Percentiles rank a stretch among this genome's conserved stretches.
These are phyloP conservation scores for Leccinum huronense DNA, from an alignment of 1,284 basidiomycete species.

Conservation along the genomic window DNA sequence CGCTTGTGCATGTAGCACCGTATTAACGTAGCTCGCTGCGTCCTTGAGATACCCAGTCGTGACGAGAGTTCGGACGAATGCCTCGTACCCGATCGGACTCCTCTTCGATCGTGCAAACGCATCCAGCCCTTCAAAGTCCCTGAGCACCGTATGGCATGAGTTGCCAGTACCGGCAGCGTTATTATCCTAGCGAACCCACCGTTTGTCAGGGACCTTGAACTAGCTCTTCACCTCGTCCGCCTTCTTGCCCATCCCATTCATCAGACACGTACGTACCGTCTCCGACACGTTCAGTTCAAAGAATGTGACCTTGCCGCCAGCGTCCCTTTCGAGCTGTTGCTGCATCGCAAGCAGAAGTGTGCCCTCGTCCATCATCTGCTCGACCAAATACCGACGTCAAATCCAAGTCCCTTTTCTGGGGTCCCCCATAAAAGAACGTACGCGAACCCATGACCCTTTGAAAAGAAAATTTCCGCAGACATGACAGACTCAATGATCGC, in stretches of 20 bases:
- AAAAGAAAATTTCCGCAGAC: constrained; percentile 88
- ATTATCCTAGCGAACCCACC: constrained; percentile 44
- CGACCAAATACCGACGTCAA: neutral
- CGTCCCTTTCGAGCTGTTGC: constrained; percentile 84
- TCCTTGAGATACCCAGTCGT: constrained; percentile 70
- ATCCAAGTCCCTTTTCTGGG: neutral
- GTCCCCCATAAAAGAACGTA: neutral
- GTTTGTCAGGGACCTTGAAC: constrained; percentile 89
- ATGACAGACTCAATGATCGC: constrained; percentile 73
- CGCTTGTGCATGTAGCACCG: constrained; percentile 82
- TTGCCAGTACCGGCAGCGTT: neutral
- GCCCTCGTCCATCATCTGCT: constrained; percentile 90
- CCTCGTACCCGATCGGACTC: constrained; percentile 94
- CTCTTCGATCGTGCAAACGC: constrained; percentile 80
- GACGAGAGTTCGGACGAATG: constrained; percentile 82
- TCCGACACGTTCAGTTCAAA: constrained; percentile 82
- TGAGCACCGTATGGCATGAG: constrained; percentile 47
- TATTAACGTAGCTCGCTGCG: constrained; percentile 69
- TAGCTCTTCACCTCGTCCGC: constrained; percentile 85
- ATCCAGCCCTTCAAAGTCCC: constrained; percentile 85
- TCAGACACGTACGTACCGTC: constrained; percentile 73
- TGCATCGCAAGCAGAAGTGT: constrained; percentile 76
- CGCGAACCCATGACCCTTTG: constrained; percentile 76
- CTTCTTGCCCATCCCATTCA: constrained; percentile 77
- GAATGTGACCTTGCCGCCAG: constrained; percentile 72